Conservation (phyloP, 345 rosid species). For the Carallia pectinifolia region DNA sequence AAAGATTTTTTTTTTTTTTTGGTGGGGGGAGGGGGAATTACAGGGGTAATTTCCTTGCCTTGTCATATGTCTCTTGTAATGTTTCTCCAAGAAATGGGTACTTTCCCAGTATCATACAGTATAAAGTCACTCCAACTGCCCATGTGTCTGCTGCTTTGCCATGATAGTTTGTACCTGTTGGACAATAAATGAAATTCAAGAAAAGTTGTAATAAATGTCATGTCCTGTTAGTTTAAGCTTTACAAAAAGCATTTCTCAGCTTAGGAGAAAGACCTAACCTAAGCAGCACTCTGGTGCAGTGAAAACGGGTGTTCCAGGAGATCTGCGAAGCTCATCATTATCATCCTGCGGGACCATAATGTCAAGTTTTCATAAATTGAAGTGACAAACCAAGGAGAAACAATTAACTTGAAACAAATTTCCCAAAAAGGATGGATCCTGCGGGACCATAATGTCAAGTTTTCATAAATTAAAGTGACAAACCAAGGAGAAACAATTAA, state of each 20-base stretch:
- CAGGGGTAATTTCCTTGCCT: constrained; percentile 40
- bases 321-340: constrained; percentile 90
- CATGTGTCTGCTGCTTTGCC: constrained; percentile 96
- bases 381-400: no score
- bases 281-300: constrained; percentile 99
- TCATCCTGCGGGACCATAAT: constrained; percentile 57
- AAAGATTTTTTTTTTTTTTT: no score
- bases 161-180: constrained; percentile 73
- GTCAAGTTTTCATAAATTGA: background rate
- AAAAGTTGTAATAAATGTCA: constrained; percentile 10
- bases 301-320: constrained; percentile 99
- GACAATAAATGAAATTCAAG: constrained; percentile 17
- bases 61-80: constrained; percentile 91
- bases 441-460: constrained; percentile 12
- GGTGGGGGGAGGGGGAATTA: background rate
- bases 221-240: background rate
- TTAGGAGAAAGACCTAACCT: constrained; percentile 42
- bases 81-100: constrained; percentile 97
- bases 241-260: constrained; percentile 3
- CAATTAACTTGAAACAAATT: no score
- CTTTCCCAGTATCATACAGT: constrained; percentile 75
- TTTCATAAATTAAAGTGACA: background rate
- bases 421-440: constrained; percentile 23
- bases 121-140: constrained; percentile 95
- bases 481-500: no score